Evolutionary conservation across 768 basidiomycete genomes (phyloP).

Genomic region (Lactarius vividus): DNA sequence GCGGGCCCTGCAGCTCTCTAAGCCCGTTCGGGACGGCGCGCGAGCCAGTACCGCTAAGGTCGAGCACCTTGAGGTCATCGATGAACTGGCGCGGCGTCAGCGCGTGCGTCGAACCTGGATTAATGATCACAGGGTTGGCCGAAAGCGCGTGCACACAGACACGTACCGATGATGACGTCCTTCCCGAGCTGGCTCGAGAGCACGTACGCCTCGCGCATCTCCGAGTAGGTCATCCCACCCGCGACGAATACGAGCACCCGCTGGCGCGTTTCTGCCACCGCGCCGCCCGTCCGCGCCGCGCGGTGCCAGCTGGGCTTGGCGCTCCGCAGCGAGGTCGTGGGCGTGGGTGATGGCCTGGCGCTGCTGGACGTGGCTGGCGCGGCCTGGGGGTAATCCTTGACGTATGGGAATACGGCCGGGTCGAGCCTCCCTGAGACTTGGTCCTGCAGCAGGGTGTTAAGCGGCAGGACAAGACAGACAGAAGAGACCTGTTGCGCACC

Average conservation of each 20-base stretch:
- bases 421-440: slow-evolving; percentile 79
- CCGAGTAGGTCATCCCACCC: slow-evolving; percentile 95
- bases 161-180: slow-evolving; percentile 87
- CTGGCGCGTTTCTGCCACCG: slow-evolving; percentile 53
- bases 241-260: slow-evolving; percentile 87
- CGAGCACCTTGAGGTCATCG: slow-evolving; percentile 83
- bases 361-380: slow-evolving; percentile 49
- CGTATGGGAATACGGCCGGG: slow-evolving; percentile 79
- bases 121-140: not conserved
- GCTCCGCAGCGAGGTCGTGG: slow-evolving; percentile 76
- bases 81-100: slow-evolving; percentile 81
- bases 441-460: slow-evolving; percentile 55
- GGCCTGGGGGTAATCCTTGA: slow-evolving; percentile 70
- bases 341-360: slow-evolving; percentile 43
- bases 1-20: slow-evolving; percentile 44
- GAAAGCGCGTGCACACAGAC: no score
- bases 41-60: slow-evolving; percentile 84
- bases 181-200: slow-evolving; percentile 72
- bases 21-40: slow-evolving; percentile 68
- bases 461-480: not conserved
- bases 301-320: slow-evolving; percentile 90
- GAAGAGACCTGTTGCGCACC: slow-evolving; percentile 40
- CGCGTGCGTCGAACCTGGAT: slow-evolving; percentile 83
- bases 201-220: slow-evolving; percentile 85
- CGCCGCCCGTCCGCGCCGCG: slow-evolving; percentile 51